Base-by-base conservation (phyloP, 768 basidiomycete species). In the Collybia nuda region DNA sequence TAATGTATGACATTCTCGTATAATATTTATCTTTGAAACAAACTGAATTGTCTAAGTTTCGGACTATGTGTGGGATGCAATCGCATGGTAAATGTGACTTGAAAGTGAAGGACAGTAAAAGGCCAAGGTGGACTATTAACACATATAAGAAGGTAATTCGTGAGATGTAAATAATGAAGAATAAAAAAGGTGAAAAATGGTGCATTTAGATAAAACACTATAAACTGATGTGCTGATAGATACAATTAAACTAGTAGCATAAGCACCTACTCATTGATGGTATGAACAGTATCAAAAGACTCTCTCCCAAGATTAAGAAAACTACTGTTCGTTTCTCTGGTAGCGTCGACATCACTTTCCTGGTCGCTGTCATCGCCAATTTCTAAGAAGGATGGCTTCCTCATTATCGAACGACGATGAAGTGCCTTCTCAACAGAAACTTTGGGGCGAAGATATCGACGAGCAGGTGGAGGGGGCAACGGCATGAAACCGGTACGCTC, bases 381-480 rank as follows among this genome's bases (percentile, higher is more conserved):
- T 29, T 88, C 85, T 42, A 89, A 69, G 64, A 89, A 89, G 1
- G 86, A 88, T 17, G 87, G 82, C 60, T 87, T 86, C 59, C 74
- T 75, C 69, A 84, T 77, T 52, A 88, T 70, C 6, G 80, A 80
- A 42, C 71, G 75, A 40, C 77, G 75, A 50, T 73, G 75, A 39
- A 73, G 58, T n/a, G 59, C 55, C 48, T 67, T 72, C 43, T 79
- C 78, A 18, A 67, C 55, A 15, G 71, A 66, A 2, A 58, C 48
- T 55, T 69, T 72, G 9, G 67, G 61, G 8, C 65, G 65, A 35
- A 70, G 47, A 47, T 32, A 63, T 54, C 51, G 63, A 32, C 56
- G 57, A n/a, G 50, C 40, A 21, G 53, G 54, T 14, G 70, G 74
- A 4, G 71, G 72, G 28, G 71, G 74, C 0, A 69, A 65, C n/a